These are phyloP conservation scores for Populus hybrid DNA, from an alignment of 441 rosid species.

Conservation along the genomic window DNA sequence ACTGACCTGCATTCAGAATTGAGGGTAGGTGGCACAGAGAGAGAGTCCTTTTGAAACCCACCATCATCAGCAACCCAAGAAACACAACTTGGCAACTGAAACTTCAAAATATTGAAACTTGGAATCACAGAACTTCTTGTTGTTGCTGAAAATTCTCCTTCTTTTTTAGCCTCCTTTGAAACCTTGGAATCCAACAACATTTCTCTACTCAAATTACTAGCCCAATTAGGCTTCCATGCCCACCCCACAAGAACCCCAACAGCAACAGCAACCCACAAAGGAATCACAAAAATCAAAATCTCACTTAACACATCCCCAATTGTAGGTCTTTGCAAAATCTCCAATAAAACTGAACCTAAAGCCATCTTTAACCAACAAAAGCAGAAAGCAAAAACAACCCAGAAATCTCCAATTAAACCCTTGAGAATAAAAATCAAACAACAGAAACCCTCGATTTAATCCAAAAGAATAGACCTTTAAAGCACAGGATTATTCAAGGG, in stretches of 20 bases:
- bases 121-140: conserved; percentile 14
- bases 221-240: conserved; percentile 95
- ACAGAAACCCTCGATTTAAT: conserved; percentile 43
- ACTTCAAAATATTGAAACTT: conserved; percentile 38
- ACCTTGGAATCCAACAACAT: conserved; percentile 23
- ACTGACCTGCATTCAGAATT: conserved; percentile 45
- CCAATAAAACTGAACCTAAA: conserved; percentile 37
- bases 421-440: neutral
- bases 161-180: conserved; percentile 17
- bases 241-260: conserved; percentile 84
- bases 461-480: conserved; percentile 30
- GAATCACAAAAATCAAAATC: conserved; percentile 46
- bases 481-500: conserved; percentile 48
- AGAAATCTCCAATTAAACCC: neutral
- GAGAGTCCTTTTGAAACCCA: conserved; percentile 22
- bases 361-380: conserved; percentile 30
- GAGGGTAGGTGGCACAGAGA: conserved; percentile 17
- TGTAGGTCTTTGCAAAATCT: conserved; percentile 39
- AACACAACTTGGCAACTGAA: conserved; percentile 50
- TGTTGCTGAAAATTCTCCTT: conserved; percentile 1
- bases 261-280: conserved; percentile 72
- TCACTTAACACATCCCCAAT: conserved; percentile 44
- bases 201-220: conserved; percentile 39
- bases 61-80: conserved; percentile 38
- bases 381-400: neutral